Conservation (phyloP, 2,329 filamentous ascomycete genomes). For the Nemania bipapillata region DNA sequence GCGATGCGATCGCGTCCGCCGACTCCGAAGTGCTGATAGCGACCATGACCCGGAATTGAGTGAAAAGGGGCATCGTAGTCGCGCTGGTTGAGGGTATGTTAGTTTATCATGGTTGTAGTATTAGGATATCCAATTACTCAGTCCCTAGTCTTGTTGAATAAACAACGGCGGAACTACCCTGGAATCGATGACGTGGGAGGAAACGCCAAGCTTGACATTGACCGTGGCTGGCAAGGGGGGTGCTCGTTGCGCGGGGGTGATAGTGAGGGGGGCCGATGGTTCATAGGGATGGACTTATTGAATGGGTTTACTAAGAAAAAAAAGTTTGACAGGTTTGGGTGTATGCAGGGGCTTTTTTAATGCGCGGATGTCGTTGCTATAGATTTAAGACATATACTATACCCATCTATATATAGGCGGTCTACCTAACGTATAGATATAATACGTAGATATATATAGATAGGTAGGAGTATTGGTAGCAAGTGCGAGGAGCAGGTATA, state of each 20-base stretch:
- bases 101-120: neutral
- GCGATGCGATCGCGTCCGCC: conserved; percentile 61
- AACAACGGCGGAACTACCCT: neutral
- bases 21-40: conserved; percentile 73
- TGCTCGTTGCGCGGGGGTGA: conserved; percentile 16
- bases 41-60: conserved; percentile 65
- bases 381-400: conserved; percentile 12
- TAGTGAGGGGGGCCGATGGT: conserved; percentile 25
- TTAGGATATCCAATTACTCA: neutral
- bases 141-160: neutral
- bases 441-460: neutral
- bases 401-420: conserved; percentile 24
- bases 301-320: conserved; percentile 8
- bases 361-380: conserved; percentile 22
- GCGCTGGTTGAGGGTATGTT: conserved; percentile 47
- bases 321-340: neutral
- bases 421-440: neutral
- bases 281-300: conserved; percentile 11
- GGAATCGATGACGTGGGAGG: neutral
- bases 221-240: conserved; percentile 17
- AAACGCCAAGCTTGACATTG: conserved; percentile 42
- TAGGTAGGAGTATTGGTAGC: neutral
- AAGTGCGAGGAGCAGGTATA: neutral
- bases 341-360: conserved; percentile 38
- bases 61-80: conserved; percentile 53